Conservation (phyloP, 495 filamentous ascomycete species). For the Penicillium samsonianum region DNA sequence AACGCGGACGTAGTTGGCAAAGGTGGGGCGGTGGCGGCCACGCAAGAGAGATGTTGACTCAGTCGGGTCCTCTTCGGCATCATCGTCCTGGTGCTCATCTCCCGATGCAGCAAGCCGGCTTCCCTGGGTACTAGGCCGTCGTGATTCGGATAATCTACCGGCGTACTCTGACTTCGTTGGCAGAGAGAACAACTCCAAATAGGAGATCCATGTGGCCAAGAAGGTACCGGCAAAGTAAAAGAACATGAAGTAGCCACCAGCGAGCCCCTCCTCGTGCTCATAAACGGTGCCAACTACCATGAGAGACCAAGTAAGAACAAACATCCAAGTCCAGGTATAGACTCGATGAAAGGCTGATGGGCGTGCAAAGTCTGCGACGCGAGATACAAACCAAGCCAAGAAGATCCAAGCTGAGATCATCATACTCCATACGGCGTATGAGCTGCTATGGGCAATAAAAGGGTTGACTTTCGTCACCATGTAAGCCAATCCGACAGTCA, state of each 20-base stretch:
- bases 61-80: constrained; percentile 58
- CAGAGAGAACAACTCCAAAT: constrained; percentile 78
- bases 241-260: constrained; percentile 78
- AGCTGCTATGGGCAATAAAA: constrained; percentile 80
- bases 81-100: constrained; percentile 44
- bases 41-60: constrained; percentile 82
- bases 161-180: constrained; percentile 69
- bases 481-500: constrained; percentile 72
- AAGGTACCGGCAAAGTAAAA: constrained; percentile 77
- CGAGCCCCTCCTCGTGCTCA: constrained; percentile 69
- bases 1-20: constrained; percentile 65
- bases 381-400: constrained; percentile 79
- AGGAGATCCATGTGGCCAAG: constrained; percentile 67
- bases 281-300: constrained; percentile 73
- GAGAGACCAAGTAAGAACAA: constrained; percentile 67
- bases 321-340: constrained; percentile 84
- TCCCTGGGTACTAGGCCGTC: constrained; percentile 45
- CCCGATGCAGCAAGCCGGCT: constrained; percentile 37
- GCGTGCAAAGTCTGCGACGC: constrained; percentile 77
- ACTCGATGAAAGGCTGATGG: constrained; percentile 82
- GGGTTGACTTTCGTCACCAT: constrained; percentile 82
- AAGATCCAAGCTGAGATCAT: constrained; percentile 80
- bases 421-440: constrained; percentile 84
- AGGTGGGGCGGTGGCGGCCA: constrained; percentile 62
- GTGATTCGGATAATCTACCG: constrained; percentile 32